Conservation (phyloP, 2,329 filamentous ascomycete species). For the Aspergillus ustus region DNA sequence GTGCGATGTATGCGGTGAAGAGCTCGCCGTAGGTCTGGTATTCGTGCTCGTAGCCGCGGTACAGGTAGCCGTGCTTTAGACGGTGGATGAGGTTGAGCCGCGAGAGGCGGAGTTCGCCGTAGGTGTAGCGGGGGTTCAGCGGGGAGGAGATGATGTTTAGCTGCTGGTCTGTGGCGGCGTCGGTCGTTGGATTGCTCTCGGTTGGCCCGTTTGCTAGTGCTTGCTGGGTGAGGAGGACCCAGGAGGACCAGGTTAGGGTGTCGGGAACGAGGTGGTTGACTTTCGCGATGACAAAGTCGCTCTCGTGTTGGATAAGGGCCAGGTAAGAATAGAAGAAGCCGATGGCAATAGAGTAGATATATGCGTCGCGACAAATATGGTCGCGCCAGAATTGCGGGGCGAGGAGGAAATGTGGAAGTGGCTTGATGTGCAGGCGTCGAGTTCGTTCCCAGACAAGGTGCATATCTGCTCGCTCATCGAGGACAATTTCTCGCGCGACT, state of each 20-base stretch:
- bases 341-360: background rate
- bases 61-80: too few relatives aligned
- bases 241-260: background rate
- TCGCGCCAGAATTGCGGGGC: background rate
- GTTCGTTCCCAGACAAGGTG: background rate
- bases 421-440: background rate
- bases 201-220: too few relatives aligned
- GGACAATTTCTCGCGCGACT: background rate
- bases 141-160: too few relatives aligned
- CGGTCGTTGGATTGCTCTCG: too few relatives aligned
- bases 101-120: too few relatives aligned
- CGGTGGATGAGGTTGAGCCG: too few relatives aligned
- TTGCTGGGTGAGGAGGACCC: background rate
- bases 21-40: too few relatives aligned
- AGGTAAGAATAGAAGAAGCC: background rate
- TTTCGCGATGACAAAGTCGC: slow-evolving; percentile 1
- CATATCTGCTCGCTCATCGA: background rate
- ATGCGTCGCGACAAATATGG: background rate
- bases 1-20: too few relatives aligned
- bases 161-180: too few relatives aligned
- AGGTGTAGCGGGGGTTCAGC: too few relatives aligned
- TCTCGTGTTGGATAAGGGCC: background rate
- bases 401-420: background rate
- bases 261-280: background rate
- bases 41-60: too few relatives aligned